phyloP scores from a whole-genome alignment of 345 rosid genomes.

The Anastatica hierochuntica region DNA sequence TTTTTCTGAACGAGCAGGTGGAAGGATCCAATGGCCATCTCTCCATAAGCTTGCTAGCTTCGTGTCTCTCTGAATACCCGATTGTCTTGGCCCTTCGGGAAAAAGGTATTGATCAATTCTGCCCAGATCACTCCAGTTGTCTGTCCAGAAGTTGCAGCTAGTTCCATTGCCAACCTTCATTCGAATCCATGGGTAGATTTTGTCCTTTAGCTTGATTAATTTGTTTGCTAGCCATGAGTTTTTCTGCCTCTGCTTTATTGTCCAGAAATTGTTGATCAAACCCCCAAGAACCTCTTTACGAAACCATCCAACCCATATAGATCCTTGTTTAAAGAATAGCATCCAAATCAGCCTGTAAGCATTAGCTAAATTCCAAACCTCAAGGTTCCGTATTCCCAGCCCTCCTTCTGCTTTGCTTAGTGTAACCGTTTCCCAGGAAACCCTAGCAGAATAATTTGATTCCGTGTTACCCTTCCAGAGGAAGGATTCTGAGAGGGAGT shows the following conservation, averaged over 20 bases:
- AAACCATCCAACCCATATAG: background rate
- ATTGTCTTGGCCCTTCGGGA: background rate
- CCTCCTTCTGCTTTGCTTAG: background rate
- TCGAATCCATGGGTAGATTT: background rate
- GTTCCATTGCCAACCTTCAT: background rate
- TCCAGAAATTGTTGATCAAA: background rate
- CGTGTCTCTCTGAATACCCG: background rate
- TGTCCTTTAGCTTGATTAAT: too few relatives aligned
- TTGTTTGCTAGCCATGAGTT: background rate
- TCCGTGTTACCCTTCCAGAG: background rate
- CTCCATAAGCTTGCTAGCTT: too few relatives aligned
- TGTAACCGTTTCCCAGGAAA: background rate
- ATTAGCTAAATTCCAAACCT: background rate
- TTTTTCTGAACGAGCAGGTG: too few relatives aligned
- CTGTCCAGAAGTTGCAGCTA: background rate
- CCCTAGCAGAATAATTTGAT: background rate
- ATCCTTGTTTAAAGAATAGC: background rate
- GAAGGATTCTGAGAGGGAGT: background rate
- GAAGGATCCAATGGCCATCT: too few relatives aligned
- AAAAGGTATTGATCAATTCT: background rate
- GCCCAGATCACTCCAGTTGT: background rate
- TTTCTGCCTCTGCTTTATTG: background rate
- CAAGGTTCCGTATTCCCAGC: background rate
- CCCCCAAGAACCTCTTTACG: background rate
- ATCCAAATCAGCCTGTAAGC: background rate